A percentile compares a stretch with the other conserved stretches of the same genome.
Conservation (phyloP, 1,284 basidiomycete species). For the Apiotrichum laibachii region DNA sequence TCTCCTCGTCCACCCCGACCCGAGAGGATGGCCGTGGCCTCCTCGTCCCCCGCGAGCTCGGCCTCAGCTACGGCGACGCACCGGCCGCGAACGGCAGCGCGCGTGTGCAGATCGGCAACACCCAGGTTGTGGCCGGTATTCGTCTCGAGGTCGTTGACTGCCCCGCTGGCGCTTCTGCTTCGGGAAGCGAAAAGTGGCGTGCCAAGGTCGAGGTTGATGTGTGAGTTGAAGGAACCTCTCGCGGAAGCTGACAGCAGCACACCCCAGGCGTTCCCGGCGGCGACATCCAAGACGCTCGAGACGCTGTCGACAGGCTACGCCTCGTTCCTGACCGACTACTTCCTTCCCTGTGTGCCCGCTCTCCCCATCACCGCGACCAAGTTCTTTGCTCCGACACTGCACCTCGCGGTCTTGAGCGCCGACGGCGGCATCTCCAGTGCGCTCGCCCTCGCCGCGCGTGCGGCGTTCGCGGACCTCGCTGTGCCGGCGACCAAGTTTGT, state of each 20-base stretch:
- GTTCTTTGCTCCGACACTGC: conserved; percentile 37
- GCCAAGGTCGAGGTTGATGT: conserved; percentile 49
- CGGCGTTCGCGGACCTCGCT: conserved; percentile 42
- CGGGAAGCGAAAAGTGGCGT: conserved; percentile 27
- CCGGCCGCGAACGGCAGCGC: conserved; percentile 49
- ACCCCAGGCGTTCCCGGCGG: conserved; percentile 45
- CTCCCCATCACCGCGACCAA: conserved; percentile 31
- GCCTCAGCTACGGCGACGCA: conserved; percentile 44
- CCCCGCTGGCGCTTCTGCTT: not conserved
- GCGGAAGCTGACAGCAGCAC: conserved; percentile 28
- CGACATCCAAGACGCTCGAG: conserved; percentile 25
- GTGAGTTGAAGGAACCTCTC: conserved; percentile 28
- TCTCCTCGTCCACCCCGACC: conserved; percentile 39
- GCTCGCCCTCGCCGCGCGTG: conserved; percentile 42
- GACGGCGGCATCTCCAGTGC: conserved; percentile 35
- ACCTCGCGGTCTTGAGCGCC: conserved; percentile 34
- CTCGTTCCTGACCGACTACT: conserved; percentile 41
- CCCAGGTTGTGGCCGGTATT: conserved; percentile 49
- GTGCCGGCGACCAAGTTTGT: conserved; percentile 46
- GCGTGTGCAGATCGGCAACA: conserved; percentile 39
- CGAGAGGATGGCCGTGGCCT: conserved; percentile 42
- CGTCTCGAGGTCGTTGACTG: conserved; percentile 46
- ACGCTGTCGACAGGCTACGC: conserved; percentile 38
- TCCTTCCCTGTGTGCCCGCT: conserved; percentile 43
- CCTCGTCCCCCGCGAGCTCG: conserved; percentile 35